These are phyloP conservation scores for Quercus dentata DNA, from an alignment of 306 rosid genomes.

Conservation along the genomic window DNA sequence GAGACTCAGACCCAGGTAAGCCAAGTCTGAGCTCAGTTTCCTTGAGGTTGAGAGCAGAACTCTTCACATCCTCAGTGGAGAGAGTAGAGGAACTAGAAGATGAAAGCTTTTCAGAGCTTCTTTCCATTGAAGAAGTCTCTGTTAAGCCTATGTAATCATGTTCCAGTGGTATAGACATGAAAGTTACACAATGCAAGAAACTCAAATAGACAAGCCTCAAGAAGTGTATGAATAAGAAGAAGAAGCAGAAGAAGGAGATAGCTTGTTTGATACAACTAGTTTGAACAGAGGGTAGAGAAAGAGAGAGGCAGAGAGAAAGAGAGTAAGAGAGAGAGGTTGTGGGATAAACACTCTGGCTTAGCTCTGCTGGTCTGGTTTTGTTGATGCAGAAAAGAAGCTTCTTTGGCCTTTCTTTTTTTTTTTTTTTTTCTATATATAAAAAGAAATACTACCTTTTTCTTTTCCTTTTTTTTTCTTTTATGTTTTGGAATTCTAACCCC, in stretches of 20 bases:
- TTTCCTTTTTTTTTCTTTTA: background rate
- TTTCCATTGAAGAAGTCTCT: slow-evolving; percentile 59
- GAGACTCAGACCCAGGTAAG: slow-evolving; percentile 68
- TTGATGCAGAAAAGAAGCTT: slow-evolving; percentile 53
- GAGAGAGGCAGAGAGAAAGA: slow-evolving; percentile 8
- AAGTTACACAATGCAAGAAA: slow-evolving; percentile 12
- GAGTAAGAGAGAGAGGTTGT: slow-evolving; percentile 10
- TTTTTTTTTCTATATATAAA: background rate
- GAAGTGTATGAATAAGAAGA: background rate
- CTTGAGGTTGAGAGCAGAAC: slow-evolving; percentile 57
- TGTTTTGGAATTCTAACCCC: background rate
- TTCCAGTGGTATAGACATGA: slow-evolving; percentile 66
- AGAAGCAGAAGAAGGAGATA: background rate
- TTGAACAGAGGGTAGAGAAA: background rate
- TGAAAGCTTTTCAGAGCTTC: slow-evolving; percentile 50
- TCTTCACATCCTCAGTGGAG: slow-evolving; percentile 43
- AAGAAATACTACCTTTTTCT: background rate
- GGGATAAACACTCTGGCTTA: slow-evolving; percentile 10
- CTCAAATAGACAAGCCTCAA: background rate
- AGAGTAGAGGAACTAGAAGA: slow-evolving; percentile 41
- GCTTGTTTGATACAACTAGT: background rate
- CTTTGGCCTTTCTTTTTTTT: slow-evolving; percentile 38
- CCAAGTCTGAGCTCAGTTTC: slow-evolving; percentile 96
- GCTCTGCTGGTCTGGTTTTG: slow-evolving; percentile 36
- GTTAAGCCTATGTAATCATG: slow-evolving; percentile 80